A percentile compares a stretch with the other conserved stretches of the same genome.
Conservation (phyloP, 2,329 filamentous ascomycete genomes). For the Fusarium oligoseptatum region DNA sequence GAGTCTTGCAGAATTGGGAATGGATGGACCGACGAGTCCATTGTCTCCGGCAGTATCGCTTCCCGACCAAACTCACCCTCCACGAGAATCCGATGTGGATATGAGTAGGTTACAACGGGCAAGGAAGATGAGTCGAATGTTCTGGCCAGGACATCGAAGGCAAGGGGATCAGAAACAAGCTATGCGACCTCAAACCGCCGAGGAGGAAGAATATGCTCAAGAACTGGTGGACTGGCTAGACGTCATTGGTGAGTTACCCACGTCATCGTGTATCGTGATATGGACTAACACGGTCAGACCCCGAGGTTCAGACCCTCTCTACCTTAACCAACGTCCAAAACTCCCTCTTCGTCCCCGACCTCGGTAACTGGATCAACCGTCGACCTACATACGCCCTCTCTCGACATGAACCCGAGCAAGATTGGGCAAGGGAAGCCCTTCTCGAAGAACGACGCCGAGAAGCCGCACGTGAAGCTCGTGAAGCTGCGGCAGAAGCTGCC, state of each 20-base stretch:
- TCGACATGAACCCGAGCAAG: slow-evolving; percentile 53
- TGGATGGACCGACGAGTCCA: slow-evolving; percentile 28
- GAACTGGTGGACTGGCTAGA: slow-evolving; percentile 57
- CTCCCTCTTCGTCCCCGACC: slow-evolving; percentile 85
- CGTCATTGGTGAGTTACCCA: slow-evolving; percentile 51
- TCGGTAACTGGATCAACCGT: slow-evolving; percentile 82
- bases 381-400: slow-evolving; percentile 83
- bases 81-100: background rate
- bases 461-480: slow-evolving; percentile 6
- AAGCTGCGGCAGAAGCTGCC: slow-evolving; percentile 4
- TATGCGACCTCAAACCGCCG: slow-evolving; percentile 3
- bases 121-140: slow-evolving; percentile 44
- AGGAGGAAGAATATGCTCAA: slow-evolving; percentile 54
- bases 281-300: slow-evolving; percentile 66
- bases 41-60: slow-evolving; percentile 47
- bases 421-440: slow-evolving; percentile 41
- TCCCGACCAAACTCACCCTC: slow-evolving; percentile 34
- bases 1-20: slow-evolving; percentile 52
- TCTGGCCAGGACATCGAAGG: slow-evolving; percentile 45
- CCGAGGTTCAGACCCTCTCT: slow-evolving; percentile 84
- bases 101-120: slow-evolving; percentile 27
- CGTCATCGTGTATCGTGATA: background rate
- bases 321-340: slow-evolving; percentile 92
- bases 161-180: slow-evolving; percentile 12
- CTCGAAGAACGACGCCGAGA: slow-evolving; percentile 36